A percentile compares a stretch with the other conserved stretches of the same genome.
Evolutionary conservation across 345 rosid genomes (phyloP).

Genomic region (Pistacia atlantica): DNA sequence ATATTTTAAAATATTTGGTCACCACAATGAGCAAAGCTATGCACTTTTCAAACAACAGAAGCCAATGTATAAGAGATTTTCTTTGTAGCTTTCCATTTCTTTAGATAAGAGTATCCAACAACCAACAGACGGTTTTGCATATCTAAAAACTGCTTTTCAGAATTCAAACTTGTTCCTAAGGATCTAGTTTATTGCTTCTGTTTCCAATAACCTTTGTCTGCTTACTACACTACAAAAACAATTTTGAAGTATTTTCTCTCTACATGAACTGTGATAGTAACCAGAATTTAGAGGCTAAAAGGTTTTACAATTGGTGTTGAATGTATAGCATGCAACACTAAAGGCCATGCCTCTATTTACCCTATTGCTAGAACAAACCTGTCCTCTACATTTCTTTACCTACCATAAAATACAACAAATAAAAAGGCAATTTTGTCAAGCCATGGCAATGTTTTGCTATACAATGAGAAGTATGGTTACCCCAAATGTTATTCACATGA

Average conservation of each 20-base stretch:
- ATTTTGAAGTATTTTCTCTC: constrained; percentile 1
- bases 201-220: not conserved
- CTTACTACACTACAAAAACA: not conserved
- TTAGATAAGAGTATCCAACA: not conserved
- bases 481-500: not conserved
- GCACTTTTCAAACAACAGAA: not conserved
- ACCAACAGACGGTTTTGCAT: not conserved
- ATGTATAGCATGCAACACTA: not conserved
- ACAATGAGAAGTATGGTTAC: not conserved
- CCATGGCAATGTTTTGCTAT: not conserved
- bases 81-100: too few species aligned
- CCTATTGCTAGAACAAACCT: not conserved
- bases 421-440: not conserved
- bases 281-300: not conserved
- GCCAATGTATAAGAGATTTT: not conserved
- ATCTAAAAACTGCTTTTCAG: not conserved
- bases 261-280: not conserved
- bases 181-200: not conserved
- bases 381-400: not conserved
- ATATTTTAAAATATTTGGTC: not conserved
- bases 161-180: not conserved
- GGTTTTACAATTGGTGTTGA: constrained; percentile 8
- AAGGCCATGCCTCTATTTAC: not conserved
- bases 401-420: not conserved
- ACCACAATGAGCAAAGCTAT: not conserved